A percentile compares a stretch with the other conserved stretches of the same genome.
phyloP scores from a whole-genome alignment of 257 asterid species.

The Agastache rugosa region DNA sequence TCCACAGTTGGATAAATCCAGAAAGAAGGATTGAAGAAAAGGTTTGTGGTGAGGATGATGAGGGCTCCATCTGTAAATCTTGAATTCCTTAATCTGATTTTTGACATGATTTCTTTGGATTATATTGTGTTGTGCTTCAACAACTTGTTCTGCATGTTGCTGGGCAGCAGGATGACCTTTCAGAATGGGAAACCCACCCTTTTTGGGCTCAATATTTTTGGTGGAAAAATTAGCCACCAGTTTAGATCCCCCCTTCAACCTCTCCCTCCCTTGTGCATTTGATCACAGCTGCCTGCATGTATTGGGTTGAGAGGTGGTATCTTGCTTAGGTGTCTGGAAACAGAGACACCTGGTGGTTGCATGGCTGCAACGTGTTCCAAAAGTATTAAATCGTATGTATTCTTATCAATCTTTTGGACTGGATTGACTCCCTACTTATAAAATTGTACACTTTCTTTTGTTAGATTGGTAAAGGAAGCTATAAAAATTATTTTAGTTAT shows the following conservation, averaged over 20 bases:
- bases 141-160: conserved; percentile 56
- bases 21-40: conserved; percentile 62
- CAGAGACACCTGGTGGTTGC: conserved; percentile 47
- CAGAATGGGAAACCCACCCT: conserved; percentile 50
- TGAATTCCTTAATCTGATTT: conserved; percentile 58
- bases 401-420: too few species aligned
- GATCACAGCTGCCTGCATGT: neutral
- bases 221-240: conserved; percentile 32
- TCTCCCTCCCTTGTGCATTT: neutral
- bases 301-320: neutral
- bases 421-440: too few species aligned
- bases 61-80: conserved; percentile 78
- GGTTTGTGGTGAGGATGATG: conserved; percentile 59
- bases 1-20: conserved; percentile 69
- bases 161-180: conserved; percentile 63
- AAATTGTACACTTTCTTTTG: too few species aligned
- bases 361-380: conserved; percentile 45
- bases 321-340: neutral
- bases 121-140: conserved; percentile 39
- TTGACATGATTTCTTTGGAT: conserved; percentile 17
- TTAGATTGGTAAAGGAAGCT: too few species aligned
- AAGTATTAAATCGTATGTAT: too few species aligned
- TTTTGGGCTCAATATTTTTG: conserved; percentile 31
- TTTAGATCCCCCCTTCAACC: conserved; percentile 45
- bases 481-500: too few species aligned